Conservation (phyloP, 208 protist genomes). For the Tetramitus jugosus region DNA sequence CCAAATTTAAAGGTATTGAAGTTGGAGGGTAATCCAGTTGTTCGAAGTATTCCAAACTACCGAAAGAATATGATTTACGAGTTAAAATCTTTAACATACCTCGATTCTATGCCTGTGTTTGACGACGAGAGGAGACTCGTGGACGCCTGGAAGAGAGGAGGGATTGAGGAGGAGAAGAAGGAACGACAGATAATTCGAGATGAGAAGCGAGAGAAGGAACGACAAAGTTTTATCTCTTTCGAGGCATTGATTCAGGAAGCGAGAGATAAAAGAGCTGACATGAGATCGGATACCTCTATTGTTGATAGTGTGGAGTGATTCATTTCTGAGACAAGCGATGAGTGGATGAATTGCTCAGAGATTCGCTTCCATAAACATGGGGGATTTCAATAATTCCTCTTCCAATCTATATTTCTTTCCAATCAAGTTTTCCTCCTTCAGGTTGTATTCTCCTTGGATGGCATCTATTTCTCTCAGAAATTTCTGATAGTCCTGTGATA, state of each 20-base stretch:
- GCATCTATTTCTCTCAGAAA: background rate
- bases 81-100: conserved; percentile 37
- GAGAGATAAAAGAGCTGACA: background rate
- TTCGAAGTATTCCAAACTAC: conserved; percentile 33
- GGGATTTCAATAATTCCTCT: background rate
- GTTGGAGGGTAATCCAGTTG: conserved; percentile 38
- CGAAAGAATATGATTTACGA: conserved; percentile 39
- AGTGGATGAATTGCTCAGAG: no score
- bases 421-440: background rate
- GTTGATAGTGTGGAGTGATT: no score
- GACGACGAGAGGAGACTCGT: conserved; percentile 35
- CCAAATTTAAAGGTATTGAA: conserved; percentile 39
- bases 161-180: conserved; percentile 28
- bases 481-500: background rate
- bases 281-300: background rate
- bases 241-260: background rate
- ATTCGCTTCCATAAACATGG: background rate
- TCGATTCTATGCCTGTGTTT: conserved; percentile 46
- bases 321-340: no score
- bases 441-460: background rate
- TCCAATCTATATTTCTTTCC: background rate
- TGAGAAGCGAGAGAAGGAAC: conserved; percentile 20
- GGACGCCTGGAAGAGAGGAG: conserved; percentile 35
- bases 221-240: conserved; percentile 16
- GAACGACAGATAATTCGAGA: conserved; percentile 19